A percentile compares a stretch with the other conserved stretches of the same genome.
These are phyloP conservation scores for Polyporus arcularius DNA, from an alignment of 768 basidiomycete genomes.

Conservation along the genomic window DNA sequence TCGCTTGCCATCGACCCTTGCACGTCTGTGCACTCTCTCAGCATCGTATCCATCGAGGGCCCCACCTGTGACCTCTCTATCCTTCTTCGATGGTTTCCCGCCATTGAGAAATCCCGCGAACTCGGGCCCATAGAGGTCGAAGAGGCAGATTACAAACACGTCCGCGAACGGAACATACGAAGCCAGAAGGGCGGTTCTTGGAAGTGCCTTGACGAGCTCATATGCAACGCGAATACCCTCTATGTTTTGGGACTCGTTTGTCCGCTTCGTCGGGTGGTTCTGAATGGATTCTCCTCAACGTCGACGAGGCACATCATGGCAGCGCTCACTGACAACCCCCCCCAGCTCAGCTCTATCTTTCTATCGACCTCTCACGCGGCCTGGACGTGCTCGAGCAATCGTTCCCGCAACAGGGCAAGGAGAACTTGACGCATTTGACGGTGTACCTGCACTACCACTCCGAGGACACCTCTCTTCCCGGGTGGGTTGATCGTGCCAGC, in stretches of 20 bases:
- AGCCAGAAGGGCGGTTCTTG: background rate
- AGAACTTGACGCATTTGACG: background rate
- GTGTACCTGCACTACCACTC: background rate
- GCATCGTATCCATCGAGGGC: background rate
- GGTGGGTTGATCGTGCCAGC: no score
- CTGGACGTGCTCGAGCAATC: background rate
- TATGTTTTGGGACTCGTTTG: background rate
- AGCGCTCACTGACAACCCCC: background rate
- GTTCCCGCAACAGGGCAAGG: background rate
- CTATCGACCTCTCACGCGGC: background rate
- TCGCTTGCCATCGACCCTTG: background rate
- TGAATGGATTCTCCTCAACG: background rate
- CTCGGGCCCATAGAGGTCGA: background rate
- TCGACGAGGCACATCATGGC: background rate
- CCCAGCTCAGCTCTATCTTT: background rate
- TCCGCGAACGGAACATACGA: background rate
- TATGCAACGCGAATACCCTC: background rate
- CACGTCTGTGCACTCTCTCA: background rate
- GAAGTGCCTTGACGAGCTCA: background rate
- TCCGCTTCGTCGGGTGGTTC: background rate
- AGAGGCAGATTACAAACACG: background rate
- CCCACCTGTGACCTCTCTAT: background rate
- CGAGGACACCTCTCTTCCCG: no score
- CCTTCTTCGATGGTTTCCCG: background rate
- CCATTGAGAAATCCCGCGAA: background rate